phyloP scores from a whole-genome alignment of 176 grass and related monocot species.

The Triticum urartu region DNA sequence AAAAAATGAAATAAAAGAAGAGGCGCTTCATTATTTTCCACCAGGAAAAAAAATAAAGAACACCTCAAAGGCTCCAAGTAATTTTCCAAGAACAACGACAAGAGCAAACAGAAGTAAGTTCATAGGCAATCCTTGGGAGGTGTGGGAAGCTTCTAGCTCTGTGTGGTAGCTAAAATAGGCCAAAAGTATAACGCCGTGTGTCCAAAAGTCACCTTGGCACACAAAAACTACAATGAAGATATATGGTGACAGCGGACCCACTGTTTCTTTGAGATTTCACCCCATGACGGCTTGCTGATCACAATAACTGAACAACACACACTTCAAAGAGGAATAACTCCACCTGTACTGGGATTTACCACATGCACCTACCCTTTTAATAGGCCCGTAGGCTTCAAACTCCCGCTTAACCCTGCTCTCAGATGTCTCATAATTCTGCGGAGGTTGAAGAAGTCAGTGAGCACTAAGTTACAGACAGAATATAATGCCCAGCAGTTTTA shows the following conservation, averaged over 20 bases:
- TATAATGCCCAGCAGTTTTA: not conserved
- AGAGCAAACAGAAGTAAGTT: not conserved
- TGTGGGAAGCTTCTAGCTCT: not conserved
- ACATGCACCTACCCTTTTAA: constrained; percentile 78
- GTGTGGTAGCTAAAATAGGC: not conserved
- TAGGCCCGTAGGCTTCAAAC: constrained; percentile 84
- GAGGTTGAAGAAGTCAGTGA: constrained; percentile 17
- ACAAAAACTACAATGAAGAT: constrained; percentile 8
- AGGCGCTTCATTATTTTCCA: not conserved
- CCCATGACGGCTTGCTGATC: constrained; percentile 6
- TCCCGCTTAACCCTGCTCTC: constrained; percentile 67
- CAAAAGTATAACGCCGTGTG: not conserved
- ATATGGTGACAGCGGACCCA: not conserved
- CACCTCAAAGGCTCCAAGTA: not conserved
- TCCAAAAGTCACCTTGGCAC: not conserved
- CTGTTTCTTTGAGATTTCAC: not conserved
- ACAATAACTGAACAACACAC: constrained; percentile 43
- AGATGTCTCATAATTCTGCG: constrained; percentile 68
- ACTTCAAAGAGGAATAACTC: constrained; percentile 46
- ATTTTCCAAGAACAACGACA: not conserved
- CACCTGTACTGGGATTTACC: constrained; percentile 44
- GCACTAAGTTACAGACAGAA: constrained; percentile 2
- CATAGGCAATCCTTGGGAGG: not conserved
- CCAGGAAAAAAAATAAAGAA: not conserved
- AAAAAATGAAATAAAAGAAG: not conserved